Evolutionary conservation across 257 asterid genomes (phyloP).

Genomic region (Solanum arcanum): DNA sequence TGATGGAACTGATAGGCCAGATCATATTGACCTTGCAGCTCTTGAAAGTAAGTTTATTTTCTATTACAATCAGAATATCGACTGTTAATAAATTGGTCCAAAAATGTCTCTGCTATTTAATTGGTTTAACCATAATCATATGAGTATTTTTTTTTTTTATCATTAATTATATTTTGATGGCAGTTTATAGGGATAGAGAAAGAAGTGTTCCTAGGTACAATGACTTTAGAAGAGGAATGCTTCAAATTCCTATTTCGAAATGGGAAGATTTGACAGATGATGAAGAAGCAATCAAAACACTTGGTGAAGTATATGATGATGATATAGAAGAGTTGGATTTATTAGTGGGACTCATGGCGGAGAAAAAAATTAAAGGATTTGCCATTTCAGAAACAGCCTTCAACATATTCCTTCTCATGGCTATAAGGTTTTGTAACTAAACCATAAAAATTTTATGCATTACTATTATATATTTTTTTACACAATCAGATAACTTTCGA

Average conservation of each 20-base stretch:
- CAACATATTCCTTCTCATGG: constrained; percentile 49
- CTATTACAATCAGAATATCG: background rate
- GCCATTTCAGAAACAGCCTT: constrained; percentile 66
- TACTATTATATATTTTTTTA: no score
- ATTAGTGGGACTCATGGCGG: constrained; percentile 50
- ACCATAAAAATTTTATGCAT: background rate
- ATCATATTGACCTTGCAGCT: constrained; percentile 39
- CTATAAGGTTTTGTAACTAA: constrained; percentile 24
- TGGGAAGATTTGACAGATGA: constrained; percentile 61
- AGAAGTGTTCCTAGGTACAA: constrained; percentile 54
- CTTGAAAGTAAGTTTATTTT: constrained; percentile 34
- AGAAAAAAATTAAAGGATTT: constrained; percentile 52
- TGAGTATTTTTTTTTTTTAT: no score
- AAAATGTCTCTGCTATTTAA: no score
- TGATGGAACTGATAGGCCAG: constrained; percentile 40
- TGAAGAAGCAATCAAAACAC: constrained; percentile 25
- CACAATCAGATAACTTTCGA: background rate
- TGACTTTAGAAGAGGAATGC: constrained; percentile 32
- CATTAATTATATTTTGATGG: background rate
- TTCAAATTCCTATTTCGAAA: constrained; percentile 48
- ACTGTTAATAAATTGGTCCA: no score
- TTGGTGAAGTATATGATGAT: constrained; percentile 32
- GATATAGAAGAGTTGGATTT: constrained; percentile 48
- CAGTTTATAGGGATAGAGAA: constrained; percentile 63
- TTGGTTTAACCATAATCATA: no score